Evolutionary conservation across 1,284 basidiomycete genomes (phyloP), one percentile per base, ranked within the genome.

Genomic region (Fomes fomentarius): DNA sequence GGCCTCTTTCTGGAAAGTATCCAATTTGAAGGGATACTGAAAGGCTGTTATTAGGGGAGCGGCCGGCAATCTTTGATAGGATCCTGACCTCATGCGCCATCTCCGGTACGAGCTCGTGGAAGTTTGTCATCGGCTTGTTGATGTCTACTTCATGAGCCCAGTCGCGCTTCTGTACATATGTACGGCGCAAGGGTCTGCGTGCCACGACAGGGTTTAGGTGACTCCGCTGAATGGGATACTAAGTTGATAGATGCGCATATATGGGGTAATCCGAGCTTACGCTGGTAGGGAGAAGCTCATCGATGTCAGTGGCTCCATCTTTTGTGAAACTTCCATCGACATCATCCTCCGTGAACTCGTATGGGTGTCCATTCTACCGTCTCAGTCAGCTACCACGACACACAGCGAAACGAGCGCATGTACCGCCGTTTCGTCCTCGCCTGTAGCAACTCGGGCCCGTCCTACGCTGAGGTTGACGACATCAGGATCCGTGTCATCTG

Each of bases 101-200:
- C 52, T 92, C 87, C 2, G 93, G 94, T 11, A 96, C 91, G 26
- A 96, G 82, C 64, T 94, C 85, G 53, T 83, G 81, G 69, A 96
- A 97, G 68, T 98, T 98, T 24, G 80, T 77, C 68, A 98, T 86
- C 33, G 93, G 89, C 65, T 91, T 89, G 66, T 93, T 94, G 61
- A 98, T 86, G 69, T 99, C 93, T 14, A 99, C 91, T 17, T 95
- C 91, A 76, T 98, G 97, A 1, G 96, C 97, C 97, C 97, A 99
- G 63, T 98, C 94, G 49, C 93, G 88, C 73, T 96, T 97, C 55
- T 85, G 81, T 3, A 83, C 68, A 44, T 78, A 74, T 8, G 72
- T 58, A 21, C 75, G 76, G 51, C 74, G 78, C 10, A 68, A 50
- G 24, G 72, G 74, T 50, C 74, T 70, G 52, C 69, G 73, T 25